These are phyloP conservation scores for Spathaspora sp. DNA, from an alignment of 1,139 yeast species.

Conservation along the genomic window DNA sequence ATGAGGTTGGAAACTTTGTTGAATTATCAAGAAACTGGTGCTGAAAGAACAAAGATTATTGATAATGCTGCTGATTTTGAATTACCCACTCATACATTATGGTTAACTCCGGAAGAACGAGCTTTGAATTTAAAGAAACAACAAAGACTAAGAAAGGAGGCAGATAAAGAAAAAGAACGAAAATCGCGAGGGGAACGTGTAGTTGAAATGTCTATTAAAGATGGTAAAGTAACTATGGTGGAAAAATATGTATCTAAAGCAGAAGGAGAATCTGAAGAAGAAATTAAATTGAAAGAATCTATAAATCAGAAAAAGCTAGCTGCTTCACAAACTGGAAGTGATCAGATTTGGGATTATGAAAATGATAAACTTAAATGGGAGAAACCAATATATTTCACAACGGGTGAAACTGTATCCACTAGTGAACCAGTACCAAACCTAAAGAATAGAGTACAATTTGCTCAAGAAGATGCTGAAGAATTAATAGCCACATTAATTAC, in stretches of 20 bases:
- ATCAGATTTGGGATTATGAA: constrained; percentile 55
- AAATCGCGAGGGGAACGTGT: constrained; percentile 73
- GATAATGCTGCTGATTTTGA: constrained; percentile 94
- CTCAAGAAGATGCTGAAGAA: constrained; percentile 12
- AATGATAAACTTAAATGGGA: constrained; percentile 52
- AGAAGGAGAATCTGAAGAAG: constrained; percentile 25
- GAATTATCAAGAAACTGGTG: constrained; percentile 81
- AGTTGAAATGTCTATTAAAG: constrained; percentile 72
- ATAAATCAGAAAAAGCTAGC: constrained; percentile 20
- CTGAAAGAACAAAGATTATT: constrained; percentile 86
- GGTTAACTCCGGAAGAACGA: constrained; percentile 90
- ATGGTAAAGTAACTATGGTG: constrained; percentile 75
- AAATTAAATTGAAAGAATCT: constrained; percentile 26
- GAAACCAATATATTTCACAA: constrained; percentile 41
- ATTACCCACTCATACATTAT: constrained; percentile 54
- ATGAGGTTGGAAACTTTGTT: constrained; percentile 69
- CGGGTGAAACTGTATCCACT: constrained; percentile 1
- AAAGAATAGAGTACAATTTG: constrained; percentile 21
- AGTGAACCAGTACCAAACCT: neutral
- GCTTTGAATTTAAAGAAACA: constrained; percentile 81
- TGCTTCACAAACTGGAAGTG: constrained; percentile 14
- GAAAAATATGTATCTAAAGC: constrained; percentile 27
- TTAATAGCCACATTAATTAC: constrained; percentile 13
- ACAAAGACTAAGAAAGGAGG: constrained; percentile 67
- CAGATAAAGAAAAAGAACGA: constrained; percentile 55